A percentile compares a stretch with the other conserved stretches of the same genome.
These are phyloP conservation scores for Aspergillus puulaauensis DNA, from an alignment of 2,329 filamentous ascomycete genomes.

Conservation along the genomic window DNA sequence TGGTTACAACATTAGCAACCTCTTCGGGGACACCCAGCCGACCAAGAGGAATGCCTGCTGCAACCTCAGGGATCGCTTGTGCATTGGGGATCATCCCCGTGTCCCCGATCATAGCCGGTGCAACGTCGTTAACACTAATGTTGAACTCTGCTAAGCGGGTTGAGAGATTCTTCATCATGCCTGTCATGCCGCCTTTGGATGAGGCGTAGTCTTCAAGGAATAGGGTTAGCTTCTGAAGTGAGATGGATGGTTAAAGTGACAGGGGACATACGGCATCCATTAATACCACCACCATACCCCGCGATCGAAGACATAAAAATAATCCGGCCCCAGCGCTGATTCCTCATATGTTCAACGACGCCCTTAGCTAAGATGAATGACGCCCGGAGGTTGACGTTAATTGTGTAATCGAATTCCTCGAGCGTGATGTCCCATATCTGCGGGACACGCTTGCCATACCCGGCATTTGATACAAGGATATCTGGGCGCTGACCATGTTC, in stretches of 20 bases:
- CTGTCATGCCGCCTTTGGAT: constrained; percentile 61
- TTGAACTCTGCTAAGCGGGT: constrained; percentile 59
- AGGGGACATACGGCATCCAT: constrained; percentile 53
- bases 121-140: constrained; percentile 68
- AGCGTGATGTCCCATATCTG: constrained; percentile 59
- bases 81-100: constrained; percentile 63
- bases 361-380: constrained; percentile 63
- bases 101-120: constrained; percentile 66
- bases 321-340: constrained; percentile 62
- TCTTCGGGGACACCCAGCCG: constrained; percentile 59
- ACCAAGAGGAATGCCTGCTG: constrained; percentile 60
- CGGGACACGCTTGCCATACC: constrained; percentile 61
- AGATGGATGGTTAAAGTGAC: neutral
- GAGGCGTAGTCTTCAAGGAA: constrained; percentile 50
- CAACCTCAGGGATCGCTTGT: constrained; percentile 58
- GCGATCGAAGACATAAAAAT: constrained; percentile 65
- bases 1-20: constrained; percentile 60
- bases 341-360: constrained; percentile 60
- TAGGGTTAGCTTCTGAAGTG: neutral
- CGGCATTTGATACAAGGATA: constrained; percentile 67
- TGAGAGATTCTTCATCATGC: constrained; percentile 66
- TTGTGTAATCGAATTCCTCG: constrained; percentile 64
- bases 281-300: constrained; percentile 62
- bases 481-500: constrained; percentile 58
- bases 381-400: constrained; percentile 62